These are phyloP conservation scores for Eucalyptus curtisii DNA, from an alignment of 345 rosid genomes.

Conservation along the genomic window DNA sequence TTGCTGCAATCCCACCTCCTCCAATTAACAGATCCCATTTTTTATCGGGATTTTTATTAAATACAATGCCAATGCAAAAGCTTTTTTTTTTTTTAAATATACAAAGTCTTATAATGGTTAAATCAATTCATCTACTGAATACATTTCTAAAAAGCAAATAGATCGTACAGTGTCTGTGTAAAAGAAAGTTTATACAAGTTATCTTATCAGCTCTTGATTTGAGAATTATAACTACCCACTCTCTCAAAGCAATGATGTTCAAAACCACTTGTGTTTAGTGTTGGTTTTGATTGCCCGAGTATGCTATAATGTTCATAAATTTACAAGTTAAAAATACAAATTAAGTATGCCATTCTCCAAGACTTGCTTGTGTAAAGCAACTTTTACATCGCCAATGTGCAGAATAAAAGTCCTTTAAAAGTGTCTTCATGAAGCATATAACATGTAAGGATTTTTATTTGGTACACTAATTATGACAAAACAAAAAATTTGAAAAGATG, in stretches of 20 bases:
- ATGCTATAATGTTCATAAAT: not conserved
- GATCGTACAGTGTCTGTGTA: not conserved
- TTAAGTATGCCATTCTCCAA: not conserved
- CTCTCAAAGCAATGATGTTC: not conserved
- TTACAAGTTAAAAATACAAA: not conserved
- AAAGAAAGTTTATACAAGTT: not conserved
- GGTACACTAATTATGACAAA: not conserved
- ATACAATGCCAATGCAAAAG: not conserved
- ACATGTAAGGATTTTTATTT: not conserved
- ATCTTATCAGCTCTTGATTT: not conserved
- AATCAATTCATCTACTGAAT: not conserved
- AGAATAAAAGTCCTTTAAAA: not conserved
- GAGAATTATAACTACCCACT: not conserved
- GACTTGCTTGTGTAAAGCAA: not conserved
- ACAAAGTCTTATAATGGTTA: not conserved
- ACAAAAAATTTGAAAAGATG: not conserved
- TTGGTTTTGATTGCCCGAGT: not conserved
- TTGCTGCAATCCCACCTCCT: not conserved
- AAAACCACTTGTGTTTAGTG: not conserved
- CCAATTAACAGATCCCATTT: not conserved
- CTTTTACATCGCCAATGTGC: not conserved
- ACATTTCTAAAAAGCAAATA: not conserved
- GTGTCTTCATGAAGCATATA: not conserved
- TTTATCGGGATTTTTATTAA: not conserved
- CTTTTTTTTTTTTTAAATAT: too few species aligned